Evolutionary conservation across 1,139 yeast species (phyloP), one percentile per base, ranked within the genome.

Genomic region (Yamadazyma sp.): DNA sequence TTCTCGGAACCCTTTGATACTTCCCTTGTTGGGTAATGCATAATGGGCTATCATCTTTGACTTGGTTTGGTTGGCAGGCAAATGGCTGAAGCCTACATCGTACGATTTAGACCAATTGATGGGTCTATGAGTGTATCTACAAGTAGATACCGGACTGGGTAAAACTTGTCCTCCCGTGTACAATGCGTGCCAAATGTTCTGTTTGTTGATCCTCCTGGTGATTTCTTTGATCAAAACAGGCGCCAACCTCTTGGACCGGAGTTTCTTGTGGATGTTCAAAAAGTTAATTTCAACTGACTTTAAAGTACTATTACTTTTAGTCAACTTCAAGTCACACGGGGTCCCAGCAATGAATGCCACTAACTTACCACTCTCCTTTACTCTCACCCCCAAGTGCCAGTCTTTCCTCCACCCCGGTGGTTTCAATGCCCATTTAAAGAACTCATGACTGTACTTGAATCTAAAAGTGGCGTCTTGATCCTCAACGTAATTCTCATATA

Each of bases 311-410:
- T 74, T 73, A 1, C 73, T 70, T 39, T 56, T 60, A 49, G 87
- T 81, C 33, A 92, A 78, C 34, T 76, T 66, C 47, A 92, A 67
- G 20, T 73, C 74, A 27, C 86, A 74, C 1, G 98, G 98, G 30
- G 90, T 83, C 11, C 95, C 98, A 22, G 95, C 80, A 48, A 92
- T 92, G 56, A 92, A 92, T 0, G 95, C 97, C 35, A 92, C 90
- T 45, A 92, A 72, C 57, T 86, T 85, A 2, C 82, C 80, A 14
- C 86, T 78, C 2, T 72, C 73, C 50, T 79, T 82, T 24, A 87
- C 97, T 29, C 97, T 74, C 12, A 92, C 97, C 46, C 97, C 98
- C 31, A 89, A 85, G 54, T 86, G 86, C 96, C 97, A 90, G 11
- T 89, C 94, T 42, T 73, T 70, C 37, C 73, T 71, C 87, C 94